Conservation (phyloP, 1,284 basidiomycete genomes). For the Peniophora sp. region DNA sequence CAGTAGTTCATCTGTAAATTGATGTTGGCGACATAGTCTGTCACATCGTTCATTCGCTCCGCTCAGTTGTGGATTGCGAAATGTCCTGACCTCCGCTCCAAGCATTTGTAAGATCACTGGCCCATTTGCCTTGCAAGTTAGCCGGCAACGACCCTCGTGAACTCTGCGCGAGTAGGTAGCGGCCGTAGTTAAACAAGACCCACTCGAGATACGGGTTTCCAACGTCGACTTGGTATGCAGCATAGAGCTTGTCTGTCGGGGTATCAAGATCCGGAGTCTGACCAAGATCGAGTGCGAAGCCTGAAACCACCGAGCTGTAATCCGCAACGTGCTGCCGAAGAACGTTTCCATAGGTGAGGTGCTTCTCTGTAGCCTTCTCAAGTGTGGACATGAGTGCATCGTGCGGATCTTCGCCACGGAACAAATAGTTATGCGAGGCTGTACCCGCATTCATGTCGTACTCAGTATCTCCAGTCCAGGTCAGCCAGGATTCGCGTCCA, state of each 20-base stretch:
- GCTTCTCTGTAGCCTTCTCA: slow-evolving; percentile 18
- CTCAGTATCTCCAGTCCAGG: slow-evolving; percentile 66
- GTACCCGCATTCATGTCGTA: slow-evolving; percentile 57
- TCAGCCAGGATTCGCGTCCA: slow-evolving; percentile 48
- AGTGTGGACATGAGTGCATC: slow-evolving; percentile 32
- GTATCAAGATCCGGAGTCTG: slow-evolving; percentile 41
- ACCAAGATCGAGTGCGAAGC: slow-evolving; percentile 53
- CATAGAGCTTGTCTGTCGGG: slow-evolving; percentile 51
- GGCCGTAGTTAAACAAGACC: slow-evolving; percentile 66
- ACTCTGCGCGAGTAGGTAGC: slow-evolving; percentile 57
- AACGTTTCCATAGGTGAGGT: slow-evolving; percentile 4
- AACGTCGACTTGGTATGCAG: slow-evolving; percentile 41
- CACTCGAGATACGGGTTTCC: slow-evolving; percentile 66
- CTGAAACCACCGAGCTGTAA: slow-evolving; percentile 31
- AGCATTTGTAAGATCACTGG: slow-evolving; percentile 38
- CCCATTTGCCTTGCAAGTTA: slow-evolving; percentile 73
- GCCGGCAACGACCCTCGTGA: slow-evolving; percentile 56
- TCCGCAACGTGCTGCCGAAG: slow-evolving; percentile 42
- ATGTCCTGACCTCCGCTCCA: slow-evolving; percentile 53
- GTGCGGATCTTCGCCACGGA: slow-evolving; percentile 57
- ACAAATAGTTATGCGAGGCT: slow-evolving; percentile 46
- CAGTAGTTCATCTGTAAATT: slow-evolving; percentile 80
- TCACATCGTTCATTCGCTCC: not conserved
- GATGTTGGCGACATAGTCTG: slow-evolving; percentile 41
- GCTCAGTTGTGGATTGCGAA: too few relatives aligned